Conservation (phyloP, 1,139 yeast genomes). For the Taphrina confusa region DNA sequence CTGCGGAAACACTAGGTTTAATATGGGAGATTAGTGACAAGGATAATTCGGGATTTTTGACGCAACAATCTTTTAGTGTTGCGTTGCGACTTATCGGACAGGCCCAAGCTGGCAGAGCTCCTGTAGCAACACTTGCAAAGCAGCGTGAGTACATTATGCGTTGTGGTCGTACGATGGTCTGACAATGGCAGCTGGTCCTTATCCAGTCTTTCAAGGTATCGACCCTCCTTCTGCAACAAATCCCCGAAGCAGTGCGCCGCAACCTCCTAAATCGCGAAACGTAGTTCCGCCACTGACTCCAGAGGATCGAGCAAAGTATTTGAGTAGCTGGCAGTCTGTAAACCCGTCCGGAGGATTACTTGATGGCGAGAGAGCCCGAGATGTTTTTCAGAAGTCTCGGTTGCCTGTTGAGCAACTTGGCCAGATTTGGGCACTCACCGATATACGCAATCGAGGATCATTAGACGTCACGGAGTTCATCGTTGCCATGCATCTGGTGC, state of each 20-base stretch:
- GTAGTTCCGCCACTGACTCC: constrained; percentile 35
- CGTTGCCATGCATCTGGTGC: constrained; percentile 93
- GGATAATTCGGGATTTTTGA: constrained; percentile 79
- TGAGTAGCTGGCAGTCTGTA: constrained; percentile 30
- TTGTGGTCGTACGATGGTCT: constrained; percentile 19
- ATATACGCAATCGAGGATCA: constrained; percentile 69
- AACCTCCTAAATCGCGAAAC: constrained; percentile 38
- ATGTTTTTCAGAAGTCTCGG: constrained; percentile 75
- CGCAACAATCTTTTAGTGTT: constrained; percentile 75
- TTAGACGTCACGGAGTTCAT: constrained; percentile 74
- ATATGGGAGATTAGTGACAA: constrained; percentile 92
- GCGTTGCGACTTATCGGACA: constrained; percentile 91
- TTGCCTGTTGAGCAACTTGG: constrained; percentile 83
- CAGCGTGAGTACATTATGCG: constrained; percentile 17
- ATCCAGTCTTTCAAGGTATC: constrained; percentile 50
- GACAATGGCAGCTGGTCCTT: constrained; percentile 54
- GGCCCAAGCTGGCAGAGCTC: constrained; percentile 65
- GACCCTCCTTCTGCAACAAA: constrained; percentile 38
- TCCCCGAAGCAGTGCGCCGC: constrained; percentile 39
- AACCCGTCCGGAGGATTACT: constrained; percentile 55
- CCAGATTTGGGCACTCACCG: constrained; percentile 71
- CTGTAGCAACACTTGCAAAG: constrained; percentile 36
- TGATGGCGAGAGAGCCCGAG: constrained; percentile 54
- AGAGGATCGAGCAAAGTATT: constrained; percentile 37
- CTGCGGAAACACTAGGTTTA: constrained; percentile 77